Base-by-base conservation (phyloP, 202 grass and related monocot genomes). In the Eragrostis tef region DNA sequence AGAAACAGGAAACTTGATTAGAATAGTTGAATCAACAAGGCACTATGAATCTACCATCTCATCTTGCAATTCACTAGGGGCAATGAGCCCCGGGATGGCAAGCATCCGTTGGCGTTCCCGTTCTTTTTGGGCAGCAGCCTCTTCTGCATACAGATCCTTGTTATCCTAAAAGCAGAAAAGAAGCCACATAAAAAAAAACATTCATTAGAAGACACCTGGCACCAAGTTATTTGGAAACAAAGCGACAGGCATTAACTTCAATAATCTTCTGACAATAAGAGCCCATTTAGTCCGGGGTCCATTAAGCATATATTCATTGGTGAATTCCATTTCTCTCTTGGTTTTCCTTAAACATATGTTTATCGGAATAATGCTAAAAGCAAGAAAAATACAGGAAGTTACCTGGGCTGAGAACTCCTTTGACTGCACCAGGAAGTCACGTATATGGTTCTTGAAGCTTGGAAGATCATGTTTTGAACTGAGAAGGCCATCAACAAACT, bases 361-460 rank as follows among this genome's bases (percentile, higher is more conserved):
- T 61, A 66, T 26, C 49, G 81, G 9, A 47, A 15, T 2, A 62
- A 61, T 70, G 64, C 47, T 24, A 13, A 14, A 6, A 7, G 16
- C 19, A 48, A 66, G 14, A 7, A 22, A 43, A 68, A 74, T 21
- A 53, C 24, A 21, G 39, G 11, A 48, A 56, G 22, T 83, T 86
- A 99, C 97, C 93, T 99, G 89, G 62, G 83, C 97, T 1, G 93
- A 96, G 81, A 99, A 99, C 71, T 99, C 93, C 82, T 99, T 99
- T 7, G 97, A 99, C 90, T 99, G 97, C 56, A 90, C 89, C 49
- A 99, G 86, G 78, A 99, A 99, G 60, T 99, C 97, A 63, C 97
- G 89, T 70, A 99, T 96, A 85, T 96, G 93, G 67, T 93, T 96
- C 75, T 96, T 99, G 60, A 99, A 99, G 29, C 83, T 91, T 60